A percentile compares a stretch with the other conserved stretches of the same genome.
Evolutionary conservation across 1,284 basidiomycete genomes (phyloP).

Genomic region (Flammula alnicola): DNA sequence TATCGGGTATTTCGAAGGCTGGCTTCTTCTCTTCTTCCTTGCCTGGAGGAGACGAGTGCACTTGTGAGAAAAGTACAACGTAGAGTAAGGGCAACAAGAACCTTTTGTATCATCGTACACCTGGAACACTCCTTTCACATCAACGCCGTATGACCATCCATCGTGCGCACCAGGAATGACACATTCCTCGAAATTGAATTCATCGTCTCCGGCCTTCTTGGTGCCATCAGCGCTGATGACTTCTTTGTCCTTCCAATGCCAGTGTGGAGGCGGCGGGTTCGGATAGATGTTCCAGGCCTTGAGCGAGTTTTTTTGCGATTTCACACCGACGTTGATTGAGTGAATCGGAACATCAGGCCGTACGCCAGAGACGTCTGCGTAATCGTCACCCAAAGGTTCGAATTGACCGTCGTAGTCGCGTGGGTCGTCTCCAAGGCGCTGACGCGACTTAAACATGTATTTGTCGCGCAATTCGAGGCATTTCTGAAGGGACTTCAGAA

Average conservation of each 20-base stretch:
- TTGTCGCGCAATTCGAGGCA: conserved; percentile 92
- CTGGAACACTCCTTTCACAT: conserved; percentile 88
- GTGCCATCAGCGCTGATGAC: conserved; percentile 50
- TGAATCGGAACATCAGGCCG: conserved; percentile 59
- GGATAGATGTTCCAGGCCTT: conserved; percentile 85
- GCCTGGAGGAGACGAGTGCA: background rate
- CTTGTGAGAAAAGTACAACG: background rate
- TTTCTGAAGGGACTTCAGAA: conserved; percentile 70
- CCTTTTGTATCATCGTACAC: conserved; percentile 62
- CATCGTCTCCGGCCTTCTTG: conserved; percentile 41
- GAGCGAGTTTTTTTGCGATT: conserved; percentile 34
- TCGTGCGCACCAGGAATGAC: conserved; percentile 67
- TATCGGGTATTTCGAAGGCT: conserved; percentile 81
- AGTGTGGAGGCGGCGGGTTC: conserved; percentile 88
- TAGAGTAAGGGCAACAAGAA: conserved; percentile 26
- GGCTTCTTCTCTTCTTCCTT: conserved; percentile 52
- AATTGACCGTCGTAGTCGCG: conserved; percentile 85
- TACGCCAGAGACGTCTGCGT: conserved; percentile 69
- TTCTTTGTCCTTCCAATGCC: conserved; percentile 78
- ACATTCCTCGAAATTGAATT: conserved; percentile 73
- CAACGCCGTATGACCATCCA: conserved; percentile 71
- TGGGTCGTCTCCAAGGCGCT: conserved; percentile 91
- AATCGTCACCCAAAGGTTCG: conserved; percentile 47
- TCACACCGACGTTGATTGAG: conserved; percentile 35
- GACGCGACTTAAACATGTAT: conserved; percentile 84